Percentiles rank a stretch among this genome's conserved stretches.
phyloP scores from a whole-genome alignment of 2,329 filamentous ascomycete species.

The Hypocrella siamensis region DNA sequence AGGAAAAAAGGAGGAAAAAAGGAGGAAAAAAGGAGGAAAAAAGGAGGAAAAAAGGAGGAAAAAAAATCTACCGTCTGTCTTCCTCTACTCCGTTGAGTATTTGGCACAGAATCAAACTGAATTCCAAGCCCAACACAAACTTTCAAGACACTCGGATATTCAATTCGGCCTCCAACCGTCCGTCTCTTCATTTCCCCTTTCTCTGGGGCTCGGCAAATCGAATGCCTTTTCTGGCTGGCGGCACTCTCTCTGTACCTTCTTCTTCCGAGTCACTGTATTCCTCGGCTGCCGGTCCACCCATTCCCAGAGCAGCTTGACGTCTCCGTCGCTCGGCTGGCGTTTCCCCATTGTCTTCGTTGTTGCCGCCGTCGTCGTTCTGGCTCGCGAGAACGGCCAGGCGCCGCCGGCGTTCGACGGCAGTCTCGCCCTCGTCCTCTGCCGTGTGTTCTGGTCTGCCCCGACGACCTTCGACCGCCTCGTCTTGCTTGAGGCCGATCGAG shows the following conservation, averaged over 20 bases:
- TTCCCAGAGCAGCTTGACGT: slow-evolving; percentile 57
- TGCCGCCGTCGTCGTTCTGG: slow-evolving; percentile 17
- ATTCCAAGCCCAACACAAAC: no score
- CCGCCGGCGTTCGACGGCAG: slow-evolving; percentile 52
- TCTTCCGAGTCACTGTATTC: slow-evolving; percentile 37
- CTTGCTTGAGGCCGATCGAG: slow-evolving; percentile 6
- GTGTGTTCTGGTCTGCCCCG: slow-evolving; percentile 1
- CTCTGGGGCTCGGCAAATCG: slow-evolving; percentile 38
- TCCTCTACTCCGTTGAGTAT: no score
- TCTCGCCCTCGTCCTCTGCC: slow-evolving; percentile 33
- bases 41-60: no score
- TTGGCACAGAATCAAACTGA: no score
- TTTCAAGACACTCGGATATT: neutral
- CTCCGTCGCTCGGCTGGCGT: slow-evolving; percentile 61
- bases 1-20: no score
- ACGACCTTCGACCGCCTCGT: neutral
- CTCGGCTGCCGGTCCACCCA: slow-evolving; percentile 27
- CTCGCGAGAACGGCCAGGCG: slow-evolving; percentile 38
- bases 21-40: no score
- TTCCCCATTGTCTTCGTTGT: slow-evolving; percentile 30
- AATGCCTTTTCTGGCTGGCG: slow-evolving; percentile 38
- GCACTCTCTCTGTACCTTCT: slow-evolving; percentile 38
- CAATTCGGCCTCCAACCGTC: neutral
- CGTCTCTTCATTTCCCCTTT: slow-evolving; percentile 5
- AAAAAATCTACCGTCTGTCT: no score